A percentile compares a stretch with the other conserved stretches of the same genome.
These are phyloP conservation scores for Platanus orientalis DNA, from an alignment of 164 flowering plant genomes.

Conservation along the genomic window DNA sequence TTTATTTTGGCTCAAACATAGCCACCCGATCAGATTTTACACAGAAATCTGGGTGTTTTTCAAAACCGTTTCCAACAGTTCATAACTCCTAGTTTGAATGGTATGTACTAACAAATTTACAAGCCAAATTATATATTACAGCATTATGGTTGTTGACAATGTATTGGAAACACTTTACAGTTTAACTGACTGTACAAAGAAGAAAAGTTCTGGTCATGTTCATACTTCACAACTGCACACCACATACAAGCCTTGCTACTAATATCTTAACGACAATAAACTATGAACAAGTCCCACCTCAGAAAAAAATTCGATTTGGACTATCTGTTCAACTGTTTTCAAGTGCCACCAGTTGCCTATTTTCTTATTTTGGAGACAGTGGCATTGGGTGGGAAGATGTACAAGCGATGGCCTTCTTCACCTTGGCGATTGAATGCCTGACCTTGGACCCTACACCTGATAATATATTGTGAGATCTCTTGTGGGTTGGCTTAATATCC, in stretches of 20 bases:
- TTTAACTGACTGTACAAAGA: constrained; percentile 2
- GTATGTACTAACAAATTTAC: no score
- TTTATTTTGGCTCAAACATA: no score
- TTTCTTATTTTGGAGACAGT: constrained; percentile 39
- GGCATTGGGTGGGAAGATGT: constrained; percentile 57
- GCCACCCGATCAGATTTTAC: no score
- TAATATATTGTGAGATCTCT: constrained; percentile 63
- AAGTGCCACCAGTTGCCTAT: not conserved
- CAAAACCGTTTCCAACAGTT: no score
- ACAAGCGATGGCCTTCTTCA: constrained; percentile 81
- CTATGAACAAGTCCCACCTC: not conserved
- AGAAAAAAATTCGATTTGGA: not conserved
- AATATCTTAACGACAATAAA: not conserved
- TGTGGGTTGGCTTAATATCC: constrained; percentile 44
- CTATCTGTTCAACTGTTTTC: not conserved
- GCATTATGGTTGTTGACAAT: not conserved
- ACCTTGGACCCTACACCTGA: constrained; percentile 93
- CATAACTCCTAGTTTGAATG: no score
- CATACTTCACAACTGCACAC: constrained; percentile 1
- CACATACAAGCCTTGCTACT: not conserved
- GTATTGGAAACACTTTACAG: not conserved
- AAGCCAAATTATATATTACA: not conserved
- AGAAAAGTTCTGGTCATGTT: not conserved
- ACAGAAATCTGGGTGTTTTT: no score
- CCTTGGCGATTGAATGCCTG: constrained; percentile 81